These are phyloP conservation scores for Trichosporon asahii DNA, from an alignment of 1,284 basidiomycete species.

Conservation along the genomic window DNA sequence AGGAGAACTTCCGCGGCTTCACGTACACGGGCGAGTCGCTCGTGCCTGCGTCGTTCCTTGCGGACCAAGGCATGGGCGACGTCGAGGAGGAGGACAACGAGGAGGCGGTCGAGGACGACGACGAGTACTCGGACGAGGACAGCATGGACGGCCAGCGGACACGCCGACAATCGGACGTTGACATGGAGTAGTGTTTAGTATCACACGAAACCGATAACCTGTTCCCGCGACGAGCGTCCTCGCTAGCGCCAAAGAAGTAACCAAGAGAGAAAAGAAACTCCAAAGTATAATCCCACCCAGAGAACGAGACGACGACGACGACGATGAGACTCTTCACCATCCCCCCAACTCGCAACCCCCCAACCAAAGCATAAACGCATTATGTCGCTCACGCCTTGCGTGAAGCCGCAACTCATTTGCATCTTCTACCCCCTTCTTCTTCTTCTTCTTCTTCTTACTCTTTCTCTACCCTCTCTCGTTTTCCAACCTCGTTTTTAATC, in stretches of 20 bases:
- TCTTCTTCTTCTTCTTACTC: neutral
- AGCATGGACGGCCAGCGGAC: constrained; percentile 45
- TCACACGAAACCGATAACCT: neutral
- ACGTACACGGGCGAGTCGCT: constrained; percentile 83
- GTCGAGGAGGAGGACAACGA: constrained; percentile 37
- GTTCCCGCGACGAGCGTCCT: neutral
- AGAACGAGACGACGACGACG: constrained; percentile 13
- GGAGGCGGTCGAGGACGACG: constrained; percentile 47
- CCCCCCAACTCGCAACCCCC: neutral
- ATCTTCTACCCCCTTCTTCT: neutral
- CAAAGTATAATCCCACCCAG: constrained; percentile 5
- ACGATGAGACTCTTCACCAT: neutral
- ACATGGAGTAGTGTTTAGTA: constrained; percentile 39
- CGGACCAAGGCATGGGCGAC: constrained; percentile 48
- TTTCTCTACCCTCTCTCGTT: neutral
- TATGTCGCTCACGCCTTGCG: neutral
- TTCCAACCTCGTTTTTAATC: neutral
- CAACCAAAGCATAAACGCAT: constrained; percentile 6
- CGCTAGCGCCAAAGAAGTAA: neutral
- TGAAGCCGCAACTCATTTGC: neutral
- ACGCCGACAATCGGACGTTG: constrained; percentile 48
- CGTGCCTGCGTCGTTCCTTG: constrained; percentile 53
- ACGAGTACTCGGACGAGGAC: constrained; percentile 48
- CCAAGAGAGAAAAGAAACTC: neutral
- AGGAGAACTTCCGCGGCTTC: constrained; percentile 91